These are phyloP conservation scores for Myxozyma neotropica DNA, from an alignment of 805 yeast species.

Conservation along the genomic window DNA sequence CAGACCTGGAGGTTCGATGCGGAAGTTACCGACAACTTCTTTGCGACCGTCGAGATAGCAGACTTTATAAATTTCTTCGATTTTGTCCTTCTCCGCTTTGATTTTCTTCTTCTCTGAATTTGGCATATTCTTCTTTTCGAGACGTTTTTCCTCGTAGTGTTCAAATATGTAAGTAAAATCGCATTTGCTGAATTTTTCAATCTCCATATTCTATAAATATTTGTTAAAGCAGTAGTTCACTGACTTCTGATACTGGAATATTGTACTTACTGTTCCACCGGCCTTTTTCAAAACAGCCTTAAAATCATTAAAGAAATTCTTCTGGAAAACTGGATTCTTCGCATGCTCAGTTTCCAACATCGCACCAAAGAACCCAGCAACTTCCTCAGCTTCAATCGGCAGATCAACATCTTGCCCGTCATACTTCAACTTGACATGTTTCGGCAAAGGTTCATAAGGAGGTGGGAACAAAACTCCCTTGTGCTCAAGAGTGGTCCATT, in stretches of 20 bases:
- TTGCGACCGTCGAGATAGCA: slow-evolving; percentile 84
- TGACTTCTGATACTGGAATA: neutral
- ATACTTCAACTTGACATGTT: slow-evolving; percentile 71
- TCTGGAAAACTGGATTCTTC: slow-evolving; percentile 79
- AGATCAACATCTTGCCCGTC: slow-evolving; percentile 74
- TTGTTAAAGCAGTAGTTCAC: neutral
- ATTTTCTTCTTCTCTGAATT: slow-evolving; percentile 73
- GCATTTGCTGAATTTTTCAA: slow-evolving; percentile 64
- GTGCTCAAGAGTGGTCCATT: slow-evolving; percentile 87
- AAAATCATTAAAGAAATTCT: slow-evolving; percentile 85
- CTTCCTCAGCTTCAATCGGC: slow-evolving; percentile 88
- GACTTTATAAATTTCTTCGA: slow-evolving; percentile 78
- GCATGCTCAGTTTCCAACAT: slow-evolving; percentile 87
- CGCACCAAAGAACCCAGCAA: slow-evolving; percentile 93
- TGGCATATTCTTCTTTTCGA: slow-evolving; percentile 68
- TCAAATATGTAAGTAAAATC: slow-evolving; percentile 77
- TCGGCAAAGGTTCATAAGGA: slow-evolving; percentile 81
- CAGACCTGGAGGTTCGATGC: slow-evolving; percentile 94
- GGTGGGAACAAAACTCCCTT: slow-evolving; percentile 95
- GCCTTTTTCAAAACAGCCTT: slow-evolving; percentile 62
- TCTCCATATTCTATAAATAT: slow-evolving; percentile 42
- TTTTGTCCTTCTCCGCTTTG: slow-evolving; percentile 69
- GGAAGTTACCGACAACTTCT: slow-evolving; percentile 90
- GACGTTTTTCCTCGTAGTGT: slow-evolving; percentile 68
- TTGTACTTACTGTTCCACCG: slow-evolving; percentile 58